Evolutionary conservation across 345 rosid genomes (phyloP), one percentile per base, ranked within the genome.

Genomic region (Turritis glabra): DNA sequence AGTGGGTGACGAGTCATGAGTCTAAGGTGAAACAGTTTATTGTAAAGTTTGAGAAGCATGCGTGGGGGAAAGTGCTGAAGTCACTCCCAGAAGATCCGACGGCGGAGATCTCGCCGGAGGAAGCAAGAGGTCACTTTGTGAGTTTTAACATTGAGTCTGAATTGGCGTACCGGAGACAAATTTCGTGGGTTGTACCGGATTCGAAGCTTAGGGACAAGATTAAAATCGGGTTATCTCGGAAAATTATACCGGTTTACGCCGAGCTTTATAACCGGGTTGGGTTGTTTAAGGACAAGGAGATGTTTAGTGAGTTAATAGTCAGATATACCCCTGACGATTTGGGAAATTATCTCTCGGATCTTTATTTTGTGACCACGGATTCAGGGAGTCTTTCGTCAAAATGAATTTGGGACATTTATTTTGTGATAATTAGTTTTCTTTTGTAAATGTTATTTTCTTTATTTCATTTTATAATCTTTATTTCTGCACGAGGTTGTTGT

Each of bases 241-340:
- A 82, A 73, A 32, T 91, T 9, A 70, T 65, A 3, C 83, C 78
- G 77, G 64, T 48, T 15, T 93, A 91, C 64, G 44, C 77, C 21
- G 84, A 79, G 29, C 80, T 93, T 30, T 87, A 84, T 62, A 77
- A 81, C 79, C 83, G 86, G 77, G 40, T 23, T 33, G 79, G 18
- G 30, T 60, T 71, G 38, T 59, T 52, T 46, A 46, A 9, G 11
- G 51, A 46, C 5, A 46, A 6, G 70, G 75, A 67, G 81, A 78
- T 58, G 18, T 33, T 67, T 14, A 69, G 72, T 12, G 57, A 46
- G 25, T 5, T 3, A 21, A 59, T 83, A 65, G 84, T 86, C 74
- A 81, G 80, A 57, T 87, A 76, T 82, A 59, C 92, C 80, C 96
- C 97, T 22, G 88, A 85, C 19, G 96, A 90, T 71, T 26, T 90